Conservation (phyloP, 331 rosid species). For the Malus hybrid region DNA sequence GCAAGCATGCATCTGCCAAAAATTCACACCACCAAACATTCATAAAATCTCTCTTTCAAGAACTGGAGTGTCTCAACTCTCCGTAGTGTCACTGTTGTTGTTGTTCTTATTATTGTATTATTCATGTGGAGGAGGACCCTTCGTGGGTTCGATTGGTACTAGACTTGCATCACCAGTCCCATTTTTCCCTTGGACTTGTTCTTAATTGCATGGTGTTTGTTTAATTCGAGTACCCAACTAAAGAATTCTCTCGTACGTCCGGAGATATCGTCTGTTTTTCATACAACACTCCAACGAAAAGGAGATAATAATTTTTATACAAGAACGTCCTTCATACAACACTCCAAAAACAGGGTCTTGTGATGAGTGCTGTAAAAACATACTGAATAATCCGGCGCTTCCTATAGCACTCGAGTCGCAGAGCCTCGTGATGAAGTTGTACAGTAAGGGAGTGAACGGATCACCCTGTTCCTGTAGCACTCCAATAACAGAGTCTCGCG, state of each 20-base stretch:
- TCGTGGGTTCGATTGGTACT: not conserved
- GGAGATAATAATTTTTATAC: not conserved
- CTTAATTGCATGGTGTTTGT: not conserved
- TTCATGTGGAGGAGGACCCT: not conserved
- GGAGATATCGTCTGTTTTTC: not conserved
- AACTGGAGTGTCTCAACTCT: not conserved
- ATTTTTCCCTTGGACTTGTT: not conserved
- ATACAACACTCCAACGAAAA: not conserved
- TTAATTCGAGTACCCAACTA: not conserved
- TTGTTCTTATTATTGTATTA: not conserved
- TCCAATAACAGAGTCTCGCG: not conserved
- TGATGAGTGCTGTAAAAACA: not conserved
- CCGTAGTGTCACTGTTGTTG: not conserved
- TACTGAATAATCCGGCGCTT: no score
- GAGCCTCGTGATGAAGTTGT: no score
- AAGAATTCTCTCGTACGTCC: not conserved
- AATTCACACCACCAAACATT: no score
- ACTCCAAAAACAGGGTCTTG: not conserved
- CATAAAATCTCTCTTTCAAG: not conserved
- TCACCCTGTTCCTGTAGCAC: no score
- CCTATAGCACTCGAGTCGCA: no score
- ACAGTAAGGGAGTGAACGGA: no score
- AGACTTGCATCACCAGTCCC: not conserved
- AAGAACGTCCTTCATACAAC: no score
- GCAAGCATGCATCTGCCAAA: slow-evolving; percentile 13